Percentiles rank a stretch among this genome's conserved stretches.
phyloP scores from a whole-genome alignment of 2,329 filamentous ascomycete species.

The Sphaceloma murrayae region DNA sequence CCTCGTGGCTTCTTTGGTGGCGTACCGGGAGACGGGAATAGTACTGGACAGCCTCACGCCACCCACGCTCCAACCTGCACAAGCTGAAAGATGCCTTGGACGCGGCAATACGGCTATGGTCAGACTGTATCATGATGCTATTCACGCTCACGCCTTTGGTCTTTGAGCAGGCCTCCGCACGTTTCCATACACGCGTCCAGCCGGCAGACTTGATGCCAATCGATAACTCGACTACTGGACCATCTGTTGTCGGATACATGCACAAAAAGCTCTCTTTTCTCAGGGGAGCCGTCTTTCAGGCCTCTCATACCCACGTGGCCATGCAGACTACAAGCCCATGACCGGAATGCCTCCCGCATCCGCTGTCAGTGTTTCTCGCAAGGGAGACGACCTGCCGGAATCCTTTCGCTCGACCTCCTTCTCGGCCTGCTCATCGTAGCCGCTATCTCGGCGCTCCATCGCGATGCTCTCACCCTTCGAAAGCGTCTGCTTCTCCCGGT shows the following conservation, averaged over 20 bases:
- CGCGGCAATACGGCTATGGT: too few relatives aligned
- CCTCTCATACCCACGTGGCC: slow-evolving; percentile 5
- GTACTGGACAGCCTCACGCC: background rate
- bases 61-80: background rate
- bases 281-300: background rate
- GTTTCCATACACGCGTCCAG: too few relatives aligned
- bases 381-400: slow-evolving; percentile 6
- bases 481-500: slow-evolving; percentile 1
- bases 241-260: too few relatives aligned
- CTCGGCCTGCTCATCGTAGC: background rate
- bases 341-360: slow-evolving; percentile 2
- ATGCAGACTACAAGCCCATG: background rate
- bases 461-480: background rate
- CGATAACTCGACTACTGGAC: too few relatives aligned
- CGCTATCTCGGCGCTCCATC: slow-evolving; percentile 11
- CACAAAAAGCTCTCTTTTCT: too few relatives aligned
- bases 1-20: background rate
- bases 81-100: too few relatives aligned
- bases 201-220: too few relatives aligned
- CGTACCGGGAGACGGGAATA: background rate
- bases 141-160: too few relatives aligned
- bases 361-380: background rate
- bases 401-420: slow-evolving; percentile 9
- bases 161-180: too few relatives aligned
- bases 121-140: too few relatives aligned